Evolutionary conservation across 1,284 basidiomycete species (phyloP).

Genomic region (Ceratorhiza oryzae-sativae): DNA sequence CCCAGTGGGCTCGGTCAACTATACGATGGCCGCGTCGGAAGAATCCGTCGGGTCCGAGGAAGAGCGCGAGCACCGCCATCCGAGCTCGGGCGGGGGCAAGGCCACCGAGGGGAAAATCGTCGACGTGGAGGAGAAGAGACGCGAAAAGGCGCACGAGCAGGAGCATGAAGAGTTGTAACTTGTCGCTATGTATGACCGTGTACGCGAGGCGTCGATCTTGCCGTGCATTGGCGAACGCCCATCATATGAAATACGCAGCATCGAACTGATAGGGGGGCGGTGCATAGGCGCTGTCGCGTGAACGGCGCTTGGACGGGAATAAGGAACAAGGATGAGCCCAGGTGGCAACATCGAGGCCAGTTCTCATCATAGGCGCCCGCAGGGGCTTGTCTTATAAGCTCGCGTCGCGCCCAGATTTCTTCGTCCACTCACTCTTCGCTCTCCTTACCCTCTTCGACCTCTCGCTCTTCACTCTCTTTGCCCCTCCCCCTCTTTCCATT

Average conservation of each 20-base stretch:
- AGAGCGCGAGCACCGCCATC: not conserved
- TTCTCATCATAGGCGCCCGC: too few species aligned
- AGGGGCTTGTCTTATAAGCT: too few species aligned
- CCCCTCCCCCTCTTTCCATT: too few species aligned
- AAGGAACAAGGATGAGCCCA: too few species aligned
- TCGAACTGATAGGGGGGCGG: not conserved
- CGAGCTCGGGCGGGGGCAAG: conserved; percentile 18
- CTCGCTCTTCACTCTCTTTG: too few species aligned
- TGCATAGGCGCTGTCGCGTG: not conserved
- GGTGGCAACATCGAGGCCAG: too few species aligned
- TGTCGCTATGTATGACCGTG: not conserved
- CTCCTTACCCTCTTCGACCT: too few species aligned
- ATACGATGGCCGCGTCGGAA: conserved; percentile 9
- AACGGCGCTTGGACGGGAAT: too few species aligned
- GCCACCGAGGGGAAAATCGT: conserved; percentile 33
- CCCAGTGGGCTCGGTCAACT: conserved; percentile 31
- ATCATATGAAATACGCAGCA: not conserved
- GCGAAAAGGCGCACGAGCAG: conserved; percentile 16
- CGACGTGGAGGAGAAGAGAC: conserved; percentile 26
- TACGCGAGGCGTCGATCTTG: not conserved
- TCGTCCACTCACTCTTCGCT: too few species aligned
- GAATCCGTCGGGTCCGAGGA: not conserved
- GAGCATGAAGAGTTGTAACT: not conserved
- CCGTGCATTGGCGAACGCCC: too few species aligned
- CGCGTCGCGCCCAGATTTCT: too few species aligned